These are phyloP conservation scores for Venturiaceae sp. DNA, from an alignment of 2,329 filamentous ascomycete species.

Conservation along the genomic window DNA sequence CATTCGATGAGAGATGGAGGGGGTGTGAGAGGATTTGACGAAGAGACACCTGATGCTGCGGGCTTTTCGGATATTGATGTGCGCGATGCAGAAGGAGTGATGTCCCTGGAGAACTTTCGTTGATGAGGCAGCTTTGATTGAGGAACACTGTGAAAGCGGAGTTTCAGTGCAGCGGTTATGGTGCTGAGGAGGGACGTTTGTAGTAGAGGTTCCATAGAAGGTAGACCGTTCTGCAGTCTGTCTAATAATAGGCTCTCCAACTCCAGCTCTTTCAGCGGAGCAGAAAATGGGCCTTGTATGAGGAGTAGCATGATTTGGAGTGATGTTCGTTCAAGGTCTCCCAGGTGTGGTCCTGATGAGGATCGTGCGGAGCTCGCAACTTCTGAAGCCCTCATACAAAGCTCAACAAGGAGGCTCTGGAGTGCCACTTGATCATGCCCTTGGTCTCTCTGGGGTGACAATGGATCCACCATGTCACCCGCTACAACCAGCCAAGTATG, in stretches of 20 bases:
- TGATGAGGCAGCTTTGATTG: background rate
- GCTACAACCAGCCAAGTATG: slow-evolving; percentile 62
- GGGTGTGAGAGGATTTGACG: slow-evolving; percentile 22
- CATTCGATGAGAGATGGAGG: slow-evolving; percentile 74
- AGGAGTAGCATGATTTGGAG: slow-evolving; percentile 57
- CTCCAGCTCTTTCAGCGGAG: slow-evolving; percentile 50
- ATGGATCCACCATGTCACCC: slow-evolving; percentile 45
- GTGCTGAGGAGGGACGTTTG: slow-evolving; percentile 72
- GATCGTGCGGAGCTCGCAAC: slow-evolving; percentile 29
- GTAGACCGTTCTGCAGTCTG: slow-evolving; percentile 52
- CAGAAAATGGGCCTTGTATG: slow-evolving; percentile 52
- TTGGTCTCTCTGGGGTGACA: slow-evolving; percentile 33
- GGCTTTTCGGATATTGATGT: background rate
- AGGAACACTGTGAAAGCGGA: background rate
- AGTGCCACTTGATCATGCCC: slow-evolving; percentile 42
- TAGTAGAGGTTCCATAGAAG: slow-evolving; percentile 55
- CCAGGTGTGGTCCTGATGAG: slow-evolving; percentile 35
- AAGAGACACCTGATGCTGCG: background rate
- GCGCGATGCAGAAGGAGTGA: background rate
- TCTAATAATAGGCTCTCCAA: slow-evolving; percentile 64
- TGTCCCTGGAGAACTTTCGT: slow-evolving; percentile 3
- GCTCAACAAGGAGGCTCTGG: slow-evolving; percentile 58
- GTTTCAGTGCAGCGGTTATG: slow-evolving; percentile 55
- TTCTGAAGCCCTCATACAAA: slow-evolving; percentile 53
- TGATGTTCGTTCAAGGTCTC: slow-evolving; percentile 60